Evolutionary conservation across 371 early-diverging fungal species (phyloP), one percentile per base, ranked within the genome.

Genomic region (Dinochytrium kinnereticum): DNA sequence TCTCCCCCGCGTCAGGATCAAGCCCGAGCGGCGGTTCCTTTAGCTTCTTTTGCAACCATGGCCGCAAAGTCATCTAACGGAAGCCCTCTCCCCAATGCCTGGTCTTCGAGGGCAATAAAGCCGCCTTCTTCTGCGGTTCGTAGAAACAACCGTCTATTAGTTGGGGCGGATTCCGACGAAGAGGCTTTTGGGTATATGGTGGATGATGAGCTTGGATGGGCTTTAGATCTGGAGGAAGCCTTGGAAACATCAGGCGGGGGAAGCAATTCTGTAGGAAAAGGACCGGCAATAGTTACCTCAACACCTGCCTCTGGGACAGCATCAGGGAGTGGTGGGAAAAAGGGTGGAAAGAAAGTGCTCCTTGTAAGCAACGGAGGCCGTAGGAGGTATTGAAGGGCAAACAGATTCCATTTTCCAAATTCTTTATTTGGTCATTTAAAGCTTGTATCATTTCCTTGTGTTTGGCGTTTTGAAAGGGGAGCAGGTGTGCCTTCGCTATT

Each of bases 311-410:
- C 44, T 33, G 69, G 55, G n/a, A n/a, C n/a, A n/a, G n/a, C n/a
- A n/a, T n/a, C 28, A 49, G 69, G 51, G 69, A 75, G 68, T 51
- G 44, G 13, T 36, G 69, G 75, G 33, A 79, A 80, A 72, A 82
- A 82, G 61, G 37, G 36, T 21, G 57, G 68, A 30, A 53, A 51
- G 49, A 55, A 55, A 26, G 76, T 80, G 19, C 24, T 74, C 69
- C 64, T 82, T 13, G 82, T 79, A 10, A 75, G 70, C 36, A 81
- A 81, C 68, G 75, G 73, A 0, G 82, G 82, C 1, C 24, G 57
- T 10, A 38, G 78, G 5, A 55, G 30, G 24, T 55, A 26, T 55
- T 55, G 26, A 44, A 13, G 7, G 44, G 44, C 13, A 44, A 13
- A 44, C 19, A 13, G 44, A 13, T 13, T 44, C 19, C 44, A 44